Base-by-base conservation (phyloP, 2,329 filamentous ascomycete genomes). In the Delphinella strobiligena region DNA sequence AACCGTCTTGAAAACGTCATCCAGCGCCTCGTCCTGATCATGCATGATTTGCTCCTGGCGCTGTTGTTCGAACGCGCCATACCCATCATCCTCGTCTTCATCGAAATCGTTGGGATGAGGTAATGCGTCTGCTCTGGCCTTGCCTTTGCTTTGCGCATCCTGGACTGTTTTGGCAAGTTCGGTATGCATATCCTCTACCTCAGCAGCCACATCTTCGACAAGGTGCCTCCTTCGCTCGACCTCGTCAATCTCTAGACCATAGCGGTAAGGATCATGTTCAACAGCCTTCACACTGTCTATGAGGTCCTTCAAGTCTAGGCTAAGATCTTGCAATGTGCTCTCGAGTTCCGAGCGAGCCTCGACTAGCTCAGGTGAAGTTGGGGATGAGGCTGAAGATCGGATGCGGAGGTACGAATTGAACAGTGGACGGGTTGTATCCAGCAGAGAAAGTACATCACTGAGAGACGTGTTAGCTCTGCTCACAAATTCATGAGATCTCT, bases 321-420 rank as follows among this genome's bases (percentile, higher is more conserved):
- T 76, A 19, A 91, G 77, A 18, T 80, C 69, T 35, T 71, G 67
- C 41, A 91, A 74, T 17, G 80, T 89, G 38, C 81, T 78, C 55
- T 83, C 75, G 44, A 98, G 84, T 59, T 98, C 91, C 32, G 62
- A 59, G 41, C 75, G 74, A 4, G 76, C 70, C 64, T 80, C 75
- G 33, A 68, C 61, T 14, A 80, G 71, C 58, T 80, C 75, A 10
- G 86, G 87, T 14, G 84, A 88, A 32, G 71, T 69, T 11, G 79
- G 65, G 7, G 75, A 73, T 31, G 79, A 80, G 43, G 80, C 75
- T 18, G 93, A 80, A 34, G 87, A 91, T 55, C 87, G 85, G 64
- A 98, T 98, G 56, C 91, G 89, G 32, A 94, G 75, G 68, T 94
- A 98, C 12, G 88, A 95, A 47, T 83, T 80, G 70, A 95, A 95